These are phyloP conservation scores for Penicillium daleae DNA, from an alignment of 495 filamentous ascomycete species.

Conservation along the genomic window DNA sequence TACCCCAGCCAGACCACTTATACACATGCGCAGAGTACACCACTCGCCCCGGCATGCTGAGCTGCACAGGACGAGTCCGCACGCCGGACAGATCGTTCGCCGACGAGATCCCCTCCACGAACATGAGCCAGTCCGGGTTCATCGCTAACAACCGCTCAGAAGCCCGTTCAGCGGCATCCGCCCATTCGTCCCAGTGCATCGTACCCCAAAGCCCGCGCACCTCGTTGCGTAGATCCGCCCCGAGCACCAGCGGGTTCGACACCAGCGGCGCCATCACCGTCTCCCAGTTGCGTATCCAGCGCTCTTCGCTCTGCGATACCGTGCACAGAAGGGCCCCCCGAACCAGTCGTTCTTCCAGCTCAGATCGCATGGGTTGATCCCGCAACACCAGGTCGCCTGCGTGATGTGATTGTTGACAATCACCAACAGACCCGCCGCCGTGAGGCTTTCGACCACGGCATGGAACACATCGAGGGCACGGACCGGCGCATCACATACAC, in stretches of 20 bases:
- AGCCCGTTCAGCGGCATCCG: constrained; percentile 57
- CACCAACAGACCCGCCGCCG: constrained; percentile 59
- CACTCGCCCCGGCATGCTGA: constrained; percentile 53
- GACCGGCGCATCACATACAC: background rate
- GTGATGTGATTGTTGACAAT: constrained; percentile 68
- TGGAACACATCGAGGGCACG: constrained; percentile 58
- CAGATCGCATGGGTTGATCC: constrained; percentile 61
- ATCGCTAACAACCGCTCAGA: constrained; percentile 57
- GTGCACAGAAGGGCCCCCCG: constrained; percentile 47
- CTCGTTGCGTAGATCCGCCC: constrained; percentile 64
- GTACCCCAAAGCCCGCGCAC: constrained; percentile 65
- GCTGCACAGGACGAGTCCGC: constrained; percentile 50
- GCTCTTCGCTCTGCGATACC: constrained; percentile 57
- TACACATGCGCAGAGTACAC: constrained; percentile 69
- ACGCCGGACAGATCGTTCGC: constrained; percentile 60
- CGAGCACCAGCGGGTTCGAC: constrained; percentile 57
- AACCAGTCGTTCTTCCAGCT: constrained; percentile 61
- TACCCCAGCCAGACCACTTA: constrained; percentile 65
- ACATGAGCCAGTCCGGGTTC: constrained; percentile 62
- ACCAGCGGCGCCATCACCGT: constrained; percentile 55
- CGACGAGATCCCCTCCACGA: constrained; percentile 63
- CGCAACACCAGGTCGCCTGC: constrained; percentile 63
- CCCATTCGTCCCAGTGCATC: constrained; percentile 62
- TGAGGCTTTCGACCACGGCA: constrained; percentile 57
- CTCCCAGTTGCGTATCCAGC: constrained; percentile 65